Conservation (phyloP, 495 filamentous ascomycete genomes). For the Hypoxylon fuscum region DNA sequence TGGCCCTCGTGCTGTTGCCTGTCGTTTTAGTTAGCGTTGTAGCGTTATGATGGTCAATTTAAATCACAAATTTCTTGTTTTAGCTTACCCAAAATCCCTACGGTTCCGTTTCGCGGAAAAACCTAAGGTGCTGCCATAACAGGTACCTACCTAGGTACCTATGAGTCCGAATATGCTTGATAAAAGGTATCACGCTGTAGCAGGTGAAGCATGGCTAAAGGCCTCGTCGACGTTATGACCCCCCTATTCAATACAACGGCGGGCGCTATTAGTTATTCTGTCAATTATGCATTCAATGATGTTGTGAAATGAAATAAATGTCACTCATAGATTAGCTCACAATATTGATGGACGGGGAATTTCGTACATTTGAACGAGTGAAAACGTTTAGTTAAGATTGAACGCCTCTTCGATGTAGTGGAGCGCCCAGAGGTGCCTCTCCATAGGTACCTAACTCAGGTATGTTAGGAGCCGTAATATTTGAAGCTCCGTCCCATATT, state of each 20-base stretch:
- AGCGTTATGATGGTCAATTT: conserved; percentile 20
- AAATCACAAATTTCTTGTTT: conserved; percentile 3
- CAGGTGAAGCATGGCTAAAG: background rate
- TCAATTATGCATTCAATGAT: conserved; percentile 51
- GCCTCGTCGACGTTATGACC: background rate
- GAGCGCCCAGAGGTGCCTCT: conserved; percentile 39
- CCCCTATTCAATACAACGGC: conserved; percentile 18
- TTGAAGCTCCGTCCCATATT: conserved; percentile 38
- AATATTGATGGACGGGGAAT: conserved; percentile 46
- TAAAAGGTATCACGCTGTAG: background rate
- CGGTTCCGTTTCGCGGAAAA: too few species aligned
- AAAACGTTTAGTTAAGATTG: conserved; percentile 31
- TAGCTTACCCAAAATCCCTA: too few species aligned
- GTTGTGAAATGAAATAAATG: conserved; percentile 59
- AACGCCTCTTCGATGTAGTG: conserved; percentile 46
- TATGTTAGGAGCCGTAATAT: conserved; percentile 38
- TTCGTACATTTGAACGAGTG: conserved; percentile 40
- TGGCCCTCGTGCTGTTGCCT: background rate
- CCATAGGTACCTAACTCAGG: too few species aligned
- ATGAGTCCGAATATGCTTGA: background rate
- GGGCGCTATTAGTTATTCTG: conserved; percentile 20
- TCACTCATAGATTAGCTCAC: conserved; percentile 53
- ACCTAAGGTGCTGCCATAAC: too few species aligned
- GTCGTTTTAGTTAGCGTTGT: conserved; percentile 18
- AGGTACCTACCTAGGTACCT: background rate